Percentiles rank a stretch among this genome's conserved stretches.
Conservation (phyloP, 768 basidiomycete species). For the Psilocybe azurescens region DNA sequence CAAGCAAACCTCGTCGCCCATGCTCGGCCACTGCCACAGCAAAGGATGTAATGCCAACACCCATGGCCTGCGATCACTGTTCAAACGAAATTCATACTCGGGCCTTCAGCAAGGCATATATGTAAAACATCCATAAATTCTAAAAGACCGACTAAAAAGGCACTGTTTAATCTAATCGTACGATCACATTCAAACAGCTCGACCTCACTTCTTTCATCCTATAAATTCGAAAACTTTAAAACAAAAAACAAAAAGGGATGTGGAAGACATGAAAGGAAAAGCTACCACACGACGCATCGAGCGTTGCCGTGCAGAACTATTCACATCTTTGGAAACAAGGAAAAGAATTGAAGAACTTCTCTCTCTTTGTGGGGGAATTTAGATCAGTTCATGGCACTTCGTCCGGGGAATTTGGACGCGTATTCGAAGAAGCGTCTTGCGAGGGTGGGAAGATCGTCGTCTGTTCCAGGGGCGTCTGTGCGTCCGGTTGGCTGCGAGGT, state of each 20-base stretch:
- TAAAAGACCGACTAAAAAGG: conserved; percentile 8
- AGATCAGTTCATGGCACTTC: neutral
- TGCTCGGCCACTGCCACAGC: too few relatives aligned
- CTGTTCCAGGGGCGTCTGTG: neutral
- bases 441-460: neutral
- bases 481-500: neutral
- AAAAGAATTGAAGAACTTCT: too few relatives aligned
- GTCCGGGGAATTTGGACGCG: neutral
- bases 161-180: neutral
- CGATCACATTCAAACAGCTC: neutral
- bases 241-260: neutral
- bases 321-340: too few relatives aligned
- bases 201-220: conserved; percentile 2
- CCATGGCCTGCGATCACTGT: too few relatives aligned
- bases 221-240: neutral
- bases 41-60: too few relatives aligned
- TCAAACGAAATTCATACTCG: too few relatives aligned
- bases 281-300: neutral
- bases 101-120: neutral
- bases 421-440: neutral
- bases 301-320: neutral
- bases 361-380: neutral
- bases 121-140: conserved; percentile 1
- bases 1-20: too few relatives aligned
- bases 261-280: neutral